Base-by-base conservation (phyloP, 176 grass and related monocot species). In the Microstegium vimineum region DNA sequence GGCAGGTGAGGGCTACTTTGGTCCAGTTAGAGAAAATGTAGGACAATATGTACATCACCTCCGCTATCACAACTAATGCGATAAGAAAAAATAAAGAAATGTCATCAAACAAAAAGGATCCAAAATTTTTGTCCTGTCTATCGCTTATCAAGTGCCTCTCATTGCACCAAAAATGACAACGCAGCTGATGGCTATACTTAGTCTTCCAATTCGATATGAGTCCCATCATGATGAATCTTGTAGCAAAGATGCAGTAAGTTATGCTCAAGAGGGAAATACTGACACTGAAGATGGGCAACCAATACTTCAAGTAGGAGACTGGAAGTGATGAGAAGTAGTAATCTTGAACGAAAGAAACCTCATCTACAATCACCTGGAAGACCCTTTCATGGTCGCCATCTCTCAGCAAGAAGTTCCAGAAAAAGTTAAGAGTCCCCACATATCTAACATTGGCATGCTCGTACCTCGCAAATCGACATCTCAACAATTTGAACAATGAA, bases 311-410 rank as follows among this genome's bases (percentile, higher is more conserved):
- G 9, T 45, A 73, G 27, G 68, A 62, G 26, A 82, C 14, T 4
- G 68, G 68, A 1, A 73, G 52, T 7, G 80, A 10, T 62, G 69
- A 73, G 60, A 34, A 31, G 1, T 82, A 82, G 16, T 62, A 73
- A 47, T 82, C 68, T 17, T 32, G 36, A 73, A 47, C 4, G 30
- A 82, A 82, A 73, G 26, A 73, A 46, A 82, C 3, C 27, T 74
- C 71, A 74, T 74, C 41, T 20, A 1, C 28, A 52, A 74, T 74
- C 71, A 74, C 25, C 3, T 17, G 8, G 49, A 74, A 20, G 2
- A 74, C 9, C 45, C 27, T 74, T 49, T 32, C 45, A 32, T 68
- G 33, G 3, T 32, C 18, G 15, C 1, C 1, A 52, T 34, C 71
- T 1, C 4, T 5, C 12, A 74, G 23, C 17, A 74, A 22, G 14